Evolutionary conservation across 148 eudicot genomes (phyloP), one percentile per base, ranked within the genome.

Genomic region (Mesembryanthemum crystallinum): DNA sequence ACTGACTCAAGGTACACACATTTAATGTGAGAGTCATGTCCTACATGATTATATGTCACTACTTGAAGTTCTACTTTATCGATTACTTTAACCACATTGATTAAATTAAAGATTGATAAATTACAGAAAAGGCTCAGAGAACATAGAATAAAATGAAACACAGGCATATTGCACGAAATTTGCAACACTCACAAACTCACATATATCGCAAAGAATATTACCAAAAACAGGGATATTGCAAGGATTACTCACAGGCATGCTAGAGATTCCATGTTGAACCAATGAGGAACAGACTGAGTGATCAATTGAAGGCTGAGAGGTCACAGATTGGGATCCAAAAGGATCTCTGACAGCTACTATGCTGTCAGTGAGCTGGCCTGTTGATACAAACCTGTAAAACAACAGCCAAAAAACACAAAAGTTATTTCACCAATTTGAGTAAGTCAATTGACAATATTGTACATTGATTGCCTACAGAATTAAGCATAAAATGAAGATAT

Each of bases 251-350:
- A 88, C 94, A 66, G 91, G 90, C 78, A 88, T 76, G 81, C 86
- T 86, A 59, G 96, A 89, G 69, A 93, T 90, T 78, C 98, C 96
- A 83, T 72, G 72, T 51, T 28, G 83, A 83, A 76, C 47, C 64
- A 86, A 61, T 1, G 77, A 68, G 12, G 77, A 73, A 33, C 76
- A 15, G 35, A 35, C 71, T 24, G 76, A 30, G 51, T 61, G 80
- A 73, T 64, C 71, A 39, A 71, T 59, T 66, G 77, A 74, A 64
- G 79, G 64, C 66, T 63, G 83, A 71, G 72, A 72, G 55, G 52
- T 58, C 27, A 78, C 61, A 71, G 82, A 73, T 54, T 68, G 80
- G 63, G 74, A 66, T 76, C 89, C 89, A 55, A 86, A 88, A 73
- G 97, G 93, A 83, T 80, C 84, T 39, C 69, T 65, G 33, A 71